Percentiles rank a stretch among this genome's conserved stretches.
phyloP scores from a whole-genome alignment of 352 stramenopile species.

The Halophytophthora polymorphica region DNA sequence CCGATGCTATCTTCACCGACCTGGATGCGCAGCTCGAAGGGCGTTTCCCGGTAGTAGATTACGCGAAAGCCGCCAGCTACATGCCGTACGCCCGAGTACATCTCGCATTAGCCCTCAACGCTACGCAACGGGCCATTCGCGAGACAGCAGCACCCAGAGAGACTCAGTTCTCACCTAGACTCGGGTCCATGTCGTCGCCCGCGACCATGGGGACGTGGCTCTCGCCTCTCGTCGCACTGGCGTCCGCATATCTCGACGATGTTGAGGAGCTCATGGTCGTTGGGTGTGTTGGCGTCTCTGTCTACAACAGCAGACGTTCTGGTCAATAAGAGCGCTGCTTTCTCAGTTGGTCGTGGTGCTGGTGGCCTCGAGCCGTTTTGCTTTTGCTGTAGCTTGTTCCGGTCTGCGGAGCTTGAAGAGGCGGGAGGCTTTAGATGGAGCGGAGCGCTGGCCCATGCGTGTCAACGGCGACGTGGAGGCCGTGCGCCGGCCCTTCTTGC shows the following conservation, averaged over 20 bases:
- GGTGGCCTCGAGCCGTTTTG: slow-evolving; percentile 14
- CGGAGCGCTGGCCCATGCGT: slow-evolving; percentile 1
- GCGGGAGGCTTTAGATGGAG: slow-evolving; percentile 4
- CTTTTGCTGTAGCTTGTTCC: slow-evolving; percentile 6
- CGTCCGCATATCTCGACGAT: slow-evolving; percentile 38
- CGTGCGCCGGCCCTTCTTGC: neutral
- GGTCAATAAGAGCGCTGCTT: slow-evolving; percentile 3
- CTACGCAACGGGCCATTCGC: neutral
- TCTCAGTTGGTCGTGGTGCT: neutral
- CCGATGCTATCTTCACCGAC: slow-evolving; percentile 17
- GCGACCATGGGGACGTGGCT: slow-evolving; percentile 43
- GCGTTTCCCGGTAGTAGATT: slow-evolving; percentile 90
- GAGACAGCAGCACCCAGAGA: neutral
- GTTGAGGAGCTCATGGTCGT: slow-evolving; percentile 39
- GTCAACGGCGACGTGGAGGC: slow-evolving; percentile 1
- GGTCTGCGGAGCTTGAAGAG: slow-evolving; percentile 7
- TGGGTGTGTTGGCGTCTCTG: neutral
- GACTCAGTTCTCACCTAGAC: slow-evolving; percentile 40
- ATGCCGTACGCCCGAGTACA: neutral
- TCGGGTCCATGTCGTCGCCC: slow-evolving; percentile 77
- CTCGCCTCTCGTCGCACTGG: slow-evolving; percentile 19
- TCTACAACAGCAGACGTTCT: too few species aligned
- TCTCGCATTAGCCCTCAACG: neutral
- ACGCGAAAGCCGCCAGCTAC: slow-evolving; percentile 81
- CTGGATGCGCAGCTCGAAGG: slow-evolving; percentile 89